A percentile compares a stretch with the other conserved stretches of the same genome.
Conservation (phyloP, 2,329 filamentous ascomycete genomes). For the Beauveria caledonica region DNA sequence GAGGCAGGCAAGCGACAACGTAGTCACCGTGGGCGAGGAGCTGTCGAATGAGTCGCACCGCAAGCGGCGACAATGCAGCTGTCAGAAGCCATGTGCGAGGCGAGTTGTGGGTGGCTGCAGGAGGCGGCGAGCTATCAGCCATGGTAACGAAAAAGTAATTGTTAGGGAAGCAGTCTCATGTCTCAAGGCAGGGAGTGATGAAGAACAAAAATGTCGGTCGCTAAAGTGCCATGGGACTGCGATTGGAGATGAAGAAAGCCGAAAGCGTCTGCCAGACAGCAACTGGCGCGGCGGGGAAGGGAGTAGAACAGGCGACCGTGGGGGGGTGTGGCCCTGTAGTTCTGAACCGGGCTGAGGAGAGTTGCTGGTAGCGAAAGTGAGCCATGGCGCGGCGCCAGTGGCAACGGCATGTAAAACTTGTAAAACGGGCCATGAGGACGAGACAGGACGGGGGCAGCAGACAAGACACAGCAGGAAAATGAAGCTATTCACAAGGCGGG, state of each 20-base stretch:
- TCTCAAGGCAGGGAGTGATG: background rate
- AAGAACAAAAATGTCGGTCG: background rate
- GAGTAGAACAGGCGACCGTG: background rate
- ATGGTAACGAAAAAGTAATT: slow-evolving; percentile 14
- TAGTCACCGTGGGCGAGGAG: slow-evolving; percentile 88
- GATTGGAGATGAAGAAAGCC: background rate
- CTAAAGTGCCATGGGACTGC: background rate
- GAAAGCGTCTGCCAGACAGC: background rate
- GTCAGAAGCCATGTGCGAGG: slow-evolving; percentile 93
- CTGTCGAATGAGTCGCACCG: slow-evolving; percentile 71
- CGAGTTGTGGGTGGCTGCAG: slow-evolving; percentile 55
- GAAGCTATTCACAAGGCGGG: slow-evolving; percentile 5
- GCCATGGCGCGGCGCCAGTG: slow-evolving; percentile 1
- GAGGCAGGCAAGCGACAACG: slow-evolving; percentile 75
- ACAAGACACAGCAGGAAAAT: background rate
- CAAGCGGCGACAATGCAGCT: slow-evolving; percentile 74
- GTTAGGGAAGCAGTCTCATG: background rate
- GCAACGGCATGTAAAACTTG: background rate
- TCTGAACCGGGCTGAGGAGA: background rate
- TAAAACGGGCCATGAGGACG: background rate
- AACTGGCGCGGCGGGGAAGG: slow-evolving; percentile 1
- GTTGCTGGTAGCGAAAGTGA: background rate
- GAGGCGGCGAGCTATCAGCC: slow-evolving; percentile 24
- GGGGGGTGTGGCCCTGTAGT: background rate
- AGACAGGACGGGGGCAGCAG: background rate